phyloP scores from a whole-genome alignment of 768 basidiomycete species.

The Baorangia bicolor region DNA sequence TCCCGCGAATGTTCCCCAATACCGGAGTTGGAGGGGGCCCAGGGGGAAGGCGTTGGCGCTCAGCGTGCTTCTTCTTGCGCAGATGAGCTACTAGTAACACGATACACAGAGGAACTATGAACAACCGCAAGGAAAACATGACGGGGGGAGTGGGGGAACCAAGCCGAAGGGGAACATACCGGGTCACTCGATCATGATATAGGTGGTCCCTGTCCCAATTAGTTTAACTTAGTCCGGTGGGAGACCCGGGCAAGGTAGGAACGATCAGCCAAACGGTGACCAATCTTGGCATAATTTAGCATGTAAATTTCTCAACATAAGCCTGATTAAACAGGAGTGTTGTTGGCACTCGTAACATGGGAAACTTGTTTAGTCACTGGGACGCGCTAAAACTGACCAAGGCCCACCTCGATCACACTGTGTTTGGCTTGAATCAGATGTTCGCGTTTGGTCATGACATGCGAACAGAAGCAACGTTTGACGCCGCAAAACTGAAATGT shows the following conservation, averaged over 20 bases:
- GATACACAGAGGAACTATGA: slow-evolving; percentile 8
- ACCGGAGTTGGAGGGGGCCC: slow-evolving; percentile 21
- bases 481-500: too few species aligned
- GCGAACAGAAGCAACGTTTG: too few species aligned
- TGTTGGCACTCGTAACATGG: not conserved
- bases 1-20: slow-evolving; percentile 21
- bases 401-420: too few species aligned
- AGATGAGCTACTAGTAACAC: slow-evolving; percentile 9
- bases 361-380: not conserved
- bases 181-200: not conserved
- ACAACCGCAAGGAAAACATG: slow-evolving; percentile 3
- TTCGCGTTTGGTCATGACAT: too few species aligned
- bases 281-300: too few species aligned
- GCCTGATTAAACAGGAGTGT: not conserved
- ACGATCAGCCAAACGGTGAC: too few species aligned
- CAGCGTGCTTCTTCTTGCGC: slow-evolving; percentile 5
- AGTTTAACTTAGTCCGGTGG: not conserved
- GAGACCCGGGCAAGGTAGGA: too few species aligned
- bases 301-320: too few species aligned
- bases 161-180: not conserved
- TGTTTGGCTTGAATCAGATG: too few species aligned
- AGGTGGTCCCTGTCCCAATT: not conserved
- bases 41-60: slow-evolving; percentile 18
- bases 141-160: not conserved
- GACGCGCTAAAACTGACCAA: too few species aligned